Evolutionary conservation across 2,329 filamentous ascomycete species (phyloP).

Genomic region (Cadophora malorum): DNA sequence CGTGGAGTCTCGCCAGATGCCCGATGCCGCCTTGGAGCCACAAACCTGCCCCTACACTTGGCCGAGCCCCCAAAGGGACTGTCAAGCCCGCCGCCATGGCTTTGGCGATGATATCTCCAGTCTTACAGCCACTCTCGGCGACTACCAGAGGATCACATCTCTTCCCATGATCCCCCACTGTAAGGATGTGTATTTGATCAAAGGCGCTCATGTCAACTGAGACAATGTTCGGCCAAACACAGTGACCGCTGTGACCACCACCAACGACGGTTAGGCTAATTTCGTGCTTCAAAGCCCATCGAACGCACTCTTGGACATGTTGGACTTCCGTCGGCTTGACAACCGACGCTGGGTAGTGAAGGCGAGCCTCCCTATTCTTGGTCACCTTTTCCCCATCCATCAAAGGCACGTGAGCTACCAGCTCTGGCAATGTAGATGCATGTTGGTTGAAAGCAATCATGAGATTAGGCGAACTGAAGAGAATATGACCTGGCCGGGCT

Average conservation of each 20-base stretch:
- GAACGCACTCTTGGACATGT: slow-evolving; percentile 61
- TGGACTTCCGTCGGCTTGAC: slow-evolving; percentile 54
- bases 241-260: slow-evolving; percentile 67
- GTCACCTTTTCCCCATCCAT: slow-evolving; percentile 44
- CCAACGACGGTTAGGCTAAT: slow-evolving; percentile 58
- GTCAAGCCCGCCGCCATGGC: slow-evolving; percentile 55
- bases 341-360: slow-evolving; percentile 51
- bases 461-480: slow-evolving; percentile 49
- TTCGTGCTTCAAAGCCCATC: slow-evolving; percentile 58
- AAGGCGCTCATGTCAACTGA: slow-evolving; percentile 66
- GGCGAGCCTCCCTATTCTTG: slow-evolving; percentile 60
- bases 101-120: slow-evolving; percentile 56
- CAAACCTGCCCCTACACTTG: slow-evolving; percentile 66
- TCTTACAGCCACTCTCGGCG: slow-evolving; percentile 61
- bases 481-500: slow-evolving; percentile 48
- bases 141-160: slow-evolving; percentile 51
- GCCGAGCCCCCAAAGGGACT: slow-evolving; percentile 65
- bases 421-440: slow-evolving; percentile 52
- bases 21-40: slow-evolving; percentile 72
- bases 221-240: slow-evolving; percentile 58
- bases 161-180: slow-evolving; percentile 40
- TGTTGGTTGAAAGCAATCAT: slow-evolving; percentile 59
- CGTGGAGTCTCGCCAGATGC: slow-evolving; percentile 47
- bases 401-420: slow-evolving; percentile 49
- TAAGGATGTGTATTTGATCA: slow-evolving; percentile 59